Evolutionary conservation across 345 rosid genomes (phyloP).

Genomic region (Pugionium cornutum): DNA sequence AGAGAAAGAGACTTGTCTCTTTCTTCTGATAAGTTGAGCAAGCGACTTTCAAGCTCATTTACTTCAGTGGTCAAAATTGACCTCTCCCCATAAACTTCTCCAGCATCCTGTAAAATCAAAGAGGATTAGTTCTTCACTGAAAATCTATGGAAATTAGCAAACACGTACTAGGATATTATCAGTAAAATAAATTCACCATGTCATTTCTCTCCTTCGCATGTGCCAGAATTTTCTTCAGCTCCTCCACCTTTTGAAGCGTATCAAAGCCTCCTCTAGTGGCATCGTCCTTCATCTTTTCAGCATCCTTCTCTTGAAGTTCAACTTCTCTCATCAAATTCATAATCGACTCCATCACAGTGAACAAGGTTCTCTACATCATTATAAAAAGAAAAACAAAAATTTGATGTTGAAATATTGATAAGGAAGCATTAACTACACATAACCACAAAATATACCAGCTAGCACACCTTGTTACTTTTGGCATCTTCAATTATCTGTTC

Average conservation of each 20-base stretch:
- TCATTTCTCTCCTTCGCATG: constrained; percentile 78
- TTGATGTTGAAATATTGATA: neutral
- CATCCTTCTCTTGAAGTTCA: constrained; percentile 66
- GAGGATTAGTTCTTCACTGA: constrained; percentile 1
- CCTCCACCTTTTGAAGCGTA: constrained; percentile 59
- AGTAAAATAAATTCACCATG: constrained; percentile 54
- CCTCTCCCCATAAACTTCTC: constrained; percentile 93
- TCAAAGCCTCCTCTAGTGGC: constrained; percentile 62
- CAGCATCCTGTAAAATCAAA: constrained; percentile 62
- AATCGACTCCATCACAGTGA: constrained; percentile 69
- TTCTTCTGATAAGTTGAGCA: constrained; percentile 68
- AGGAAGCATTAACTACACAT: neutral
- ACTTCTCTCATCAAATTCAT: constrained; percentile 72
- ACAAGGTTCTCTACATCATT: constrained; percentile 66
- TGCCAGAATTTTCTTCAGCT: constrained; percentile 58
- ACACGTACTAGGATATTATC: constrained; percentile 1
- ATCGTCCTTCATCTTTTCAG: constrained; percentile 71
- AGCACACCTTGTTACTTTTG: constrained; percentile 73
- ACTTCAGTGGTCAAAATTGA: constrained; percentile 79
- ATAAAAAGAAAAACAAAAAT: neutral
- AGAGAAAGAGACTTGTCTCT: constrained; percentile 69
- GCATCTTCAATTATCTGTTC: constrained; percentile 69
- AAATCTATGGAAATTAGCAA: neutral
- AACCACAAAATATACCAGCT: neutral
- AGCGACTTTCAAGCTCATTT: constrained; percentile 75